Base-by-base conservation (phyloP, 2,329 filamentous ascomycete genomes). In the Leptographium galeiforme region DNA sequence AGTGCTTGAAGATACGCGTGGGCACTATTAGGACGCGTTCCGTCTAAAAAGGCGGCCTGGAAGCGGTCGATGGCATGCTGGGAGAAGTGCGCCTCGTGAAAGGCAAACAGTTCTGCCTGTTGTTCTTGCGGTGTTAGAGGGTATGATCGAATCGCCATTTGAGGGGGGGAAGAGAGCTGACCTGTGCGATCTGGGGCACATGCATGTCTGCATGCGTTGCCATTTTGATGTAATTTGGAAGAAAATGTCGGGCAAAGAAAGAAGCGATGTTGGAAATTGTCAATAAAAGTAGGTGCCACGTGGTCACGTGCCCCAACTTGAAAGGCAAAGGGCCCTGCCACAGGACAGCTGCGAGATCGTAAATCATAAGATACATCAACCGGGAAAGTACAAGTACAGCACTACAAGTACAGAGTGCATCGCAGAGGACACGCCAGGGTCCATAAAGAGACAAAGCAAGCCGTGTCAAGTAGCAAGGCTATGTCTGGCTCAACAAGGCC, bases 11-110 rank as follows among this genome's bases (percentile, higher is more conserved):
- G 25, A 25, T 25, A 25, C 25, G 25, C 30, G 30, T 7, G 38
- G 12, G 38, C 19, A 41, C 19, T 38, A 41, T 12, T 38, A 18
- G 6, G 25, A n/a, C 14, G 33, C n/a, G 33, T 11, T 43, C 16
- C 40, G 13, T 40, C 11, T 8, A 52, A 62, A 59, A 81, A 78
- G 8, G 72, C 67, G 12, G 64, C 54, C 14, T 66, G 62, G 58
- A 81, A 81, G 25, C 70, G 64, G n/a, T 66, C 60, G 18, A 75
- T 57, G 33, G 76, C 72, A 47, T 66, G 58, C 38, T 59, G 53
- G 12, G 73, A 73, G 64, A 87, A 87, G 60, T 87, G 83, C 18
- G 71, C 65, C 44, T 74, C 66, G 57, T 81, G 75, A 61, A 86
- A 86, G 33, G 68, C 68, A 52, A 68, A 63, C 36, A 85, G 67